Evolutionary conservation across 164 flowering plant genomes (phyloP).

Genomic region (Euptelea pleiosperma): DNA sequence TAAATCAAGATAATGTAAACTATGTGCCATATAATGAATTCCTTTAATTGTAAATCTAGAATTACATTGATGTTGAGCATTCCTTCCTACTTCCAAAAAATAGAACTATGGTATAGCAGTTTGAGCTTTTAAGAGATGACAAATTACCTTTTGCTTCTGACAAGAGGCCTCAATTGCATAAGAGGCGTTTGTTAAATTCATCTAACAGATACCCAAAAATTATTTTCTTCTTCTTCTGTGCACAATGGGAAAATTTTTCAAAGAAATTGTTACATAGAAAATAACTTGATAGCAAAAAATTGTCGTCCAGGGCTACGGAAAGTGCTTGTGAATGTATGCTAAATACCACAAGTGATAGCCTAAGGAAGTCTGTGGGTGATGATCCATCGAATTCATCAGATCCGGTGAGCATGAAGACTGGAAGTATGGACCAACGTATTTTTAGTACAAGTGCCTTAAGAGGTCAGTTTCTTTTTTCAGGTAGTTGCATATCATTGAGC

Average conservation of each 20-base stretch:
- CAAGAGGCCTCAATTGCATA: constrained; percentile 15
- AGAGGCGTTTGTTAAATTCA: constrained; percentile 3
- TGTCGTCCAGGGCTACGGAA: not conserved
- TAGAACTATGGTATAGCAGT: constrained; percentile 9
- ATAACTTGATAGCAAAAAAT: too few relatives aligned
- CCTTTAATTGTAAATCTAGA: too few relatives aligned
- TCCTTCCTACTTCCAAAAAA: constrained; percentile 10
- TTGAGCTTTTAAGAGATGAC: constrained; percentile 13
- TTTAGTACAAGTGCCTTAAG: constrained; percentile 6
- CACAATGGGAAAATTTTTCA: constrained; percentile 10
- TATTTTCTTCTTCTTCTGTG: constrained; percentile 9
- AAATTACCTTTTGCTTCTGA: constrained; percentile 18
- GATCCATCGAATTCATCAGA: constrained; percentile 12
- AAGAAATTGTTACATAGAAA: too few relatives aligned
- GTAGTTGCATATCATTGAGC: not conserved
- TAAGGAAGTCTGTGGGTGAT: constrained; percentile 15
- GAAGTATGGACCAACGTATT: not conserved
- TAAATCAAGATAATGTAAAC: too few relatives aligned
- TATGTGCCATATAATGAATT: too few relatives aligned
- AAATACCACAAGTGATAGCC: constrained; percentile 12
- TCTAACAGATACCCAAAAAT: constrained; percentile 7
- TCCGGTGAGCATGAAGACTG: constrained; percentile 5
- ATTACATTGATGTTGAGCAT: constrained; percentile 19
- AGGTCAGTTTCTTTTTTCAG: constrained; percentile 19
- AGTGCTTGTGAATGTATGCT: constrained; percentile 2